Evolutionary conservation across 2,329 filamentous ascomycete species (phyloP).

Genomic region (Arthroderma uncinatum): DNA sequence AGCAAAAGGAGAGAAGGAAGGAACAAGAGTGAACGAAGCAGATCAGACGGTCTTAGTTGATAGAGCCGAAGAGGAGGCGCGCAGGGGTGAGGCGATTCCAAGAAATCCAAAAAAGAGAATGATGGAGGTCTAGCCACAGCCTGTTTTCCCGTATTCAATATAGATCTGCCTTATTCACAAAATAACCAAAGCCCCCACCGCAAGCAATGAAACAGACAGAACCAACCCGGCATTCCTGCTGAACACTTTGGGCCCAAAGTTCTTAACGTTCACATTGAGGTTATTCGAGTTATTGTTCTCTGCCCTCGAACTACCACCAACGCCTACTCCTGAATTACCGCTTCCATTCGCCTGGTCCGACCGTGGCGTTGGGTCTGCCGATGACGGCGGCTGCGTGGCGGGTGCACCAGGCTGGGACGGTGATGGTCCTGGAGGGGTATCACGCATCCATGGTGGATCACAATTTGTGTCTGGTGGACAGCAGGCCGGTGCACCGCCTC

Average conservation of each 20-base stretch:
- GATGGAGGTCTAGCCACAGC: slow-evolving; percentile 27
- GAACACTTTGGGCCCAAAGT: neutral
- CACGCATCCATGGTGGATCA: slow-evolving; percentile 4
- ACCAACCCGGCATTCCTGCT: neutral
- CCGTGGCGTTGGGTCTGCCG: neutral
- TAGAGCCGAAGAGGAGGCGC: slow-evolving; percentile 30
- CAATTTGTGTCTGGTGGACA: slow-evolving; percentile 21
- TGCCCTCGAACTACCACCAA: slow-evolving; percentile 5
- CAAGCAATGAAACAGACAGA: neutral
- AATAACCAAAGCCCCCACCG: neutral
- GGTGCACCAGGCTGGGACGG: neutral
- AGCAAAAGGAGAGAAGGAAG: slow-evolving; percentile 22
- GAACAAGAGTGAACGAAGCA: slow-evolving; percentile 18
- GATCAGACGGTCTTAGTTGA: slow-evolving; percentile 29
- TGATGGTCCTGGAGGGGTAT: neutral
- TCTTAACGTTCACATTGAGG: neutral
- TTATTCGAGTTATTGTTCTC: slow-evolving; percentile 1
- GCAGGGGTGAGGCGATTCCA: slow-evolving; percentile 28
- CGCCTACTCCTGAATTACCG: neutral
- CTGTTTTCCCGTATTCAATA: neutral
- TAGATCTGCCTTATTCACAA: neutral
- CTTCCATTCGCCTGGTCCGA: neutral
- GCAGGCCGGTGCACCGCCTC: slow-evolving; percentile 19
- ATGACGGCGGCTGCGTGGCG: neutral
- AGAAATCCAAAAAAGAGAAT: slow-evolving; percentile 39